phyloP scores from a whole-genome alignment of 1,284 basidiomycete genomes.

The Volvariella surrecta region DNA sequence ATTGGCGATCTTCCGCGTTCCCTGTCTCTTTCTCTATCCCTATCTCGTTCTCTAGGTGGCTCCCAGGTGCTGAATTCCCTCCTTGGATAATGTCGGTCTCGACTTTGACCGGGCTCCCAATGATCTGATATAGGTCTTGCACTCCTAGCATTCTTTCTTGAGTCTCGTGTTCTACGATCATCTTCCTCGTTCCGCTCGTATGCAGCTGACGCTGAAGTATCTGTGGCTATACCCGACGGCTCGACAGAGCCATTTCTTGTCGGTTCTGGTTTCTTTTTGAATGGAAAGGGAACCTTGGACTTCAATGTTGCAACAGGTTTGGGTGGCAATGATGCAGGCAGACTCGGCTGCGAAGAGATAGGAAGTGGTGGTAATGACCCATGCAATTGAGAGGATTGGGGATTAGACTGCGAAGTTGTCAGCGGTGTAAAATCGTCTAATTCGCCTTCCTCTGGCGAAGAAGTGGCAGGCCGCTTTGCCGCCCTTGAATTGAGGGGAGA shows the following conservation, averaged over 20 bases:
- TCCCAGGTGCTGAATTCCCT: constrained; percentile 9
- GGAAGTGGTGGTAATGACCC: constrained; percentile 13
- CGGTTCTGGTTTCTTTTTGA: constrained; percentile 50
- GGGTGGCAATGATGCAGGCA: constrained; percentile 17
- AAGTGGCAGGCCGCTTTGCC: constrained; percentile 47
- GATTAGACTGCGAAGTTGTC: constrained; percentile 4
- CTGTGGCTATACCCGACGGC: not conserved
- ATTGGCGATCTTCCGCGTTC: constrained; percentile 24
- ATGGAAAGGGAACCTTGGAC: constrained; percentile 58
- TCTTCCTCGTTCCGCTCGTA: constrained; percentile 38
- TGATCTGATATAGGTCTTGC: constrained; percentile 14
- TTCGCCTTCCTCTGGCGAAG: constrained; percentile 74
- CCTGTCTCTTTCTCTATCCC: constrained; percentile 13
- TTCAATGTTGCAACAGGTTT: constrained; percentile 21
- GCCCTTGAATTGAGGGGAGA: constrained; percentile 23
- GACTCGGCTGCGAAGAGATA: constrained; percentile 14
- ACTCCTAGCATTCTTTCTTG: constrained; percentile 2
- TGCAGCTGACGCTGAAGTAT: constrained; percentile 10
- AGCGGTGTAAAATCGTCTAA: constrained; percentile 37
- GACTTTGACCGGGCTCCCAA: constrained; percentile 22
- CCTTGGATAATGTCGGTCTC: constrained; percentile 11
- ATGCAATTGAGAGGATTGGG: constrained; percentile 2
- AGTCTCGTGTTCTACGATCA: constrained; percentile 18
- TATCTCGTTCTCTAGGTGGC: constrained; percentile 1
- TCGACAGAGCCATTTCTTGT: constrained; percentile 3